These are phyloP conservation scores for Cyclostephanos tholiformis DNA, from an alignment of 108 stramenopile genomes.

Conservation along the genomic window DNA sequence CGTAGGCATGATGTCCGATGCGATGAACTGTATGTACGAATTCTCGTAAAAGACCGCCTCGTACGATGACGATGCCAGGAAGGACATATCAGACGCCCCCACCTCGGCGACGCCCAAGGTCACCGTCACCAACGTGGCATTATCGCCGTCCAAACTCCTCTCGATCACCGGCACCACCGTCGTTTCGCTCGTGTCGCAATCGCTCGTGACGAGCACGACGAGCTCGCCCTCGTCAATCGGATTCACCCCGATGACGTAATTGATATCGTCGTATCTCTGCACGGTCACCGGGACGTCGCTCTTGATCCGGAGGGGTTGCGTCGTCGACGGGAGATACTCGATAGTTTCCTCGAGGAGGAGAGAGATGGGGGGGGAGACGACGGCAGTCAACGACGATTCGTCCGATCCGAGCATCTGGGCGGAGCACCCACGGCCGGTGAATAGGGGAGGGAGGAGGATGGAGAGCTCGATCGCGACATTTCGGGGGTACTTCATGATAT, in stretches of 20 bases:
- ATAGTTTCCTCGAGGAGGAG: conserved; percentile 2
- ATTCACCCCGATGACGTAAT: background rate
- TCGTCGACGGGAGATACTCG: background rate
- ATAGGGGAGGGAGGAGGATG: no score
- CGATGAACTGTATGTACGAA: background rate
- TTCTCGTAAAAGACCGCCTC: conserved; percentile 2
- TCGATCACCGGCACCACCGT: background rate
- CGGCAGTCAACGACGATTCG: background rate
- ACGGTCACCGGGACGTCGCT: conserved; percentile 9
- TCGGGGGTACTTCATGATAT: no score
- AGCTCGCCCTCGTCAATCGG: background rate
- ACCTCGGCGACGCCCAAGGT: background rate
- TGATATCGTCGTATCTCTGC: background rate
- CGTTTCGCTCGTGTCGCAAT: background rate
- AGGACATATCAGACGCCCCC: background rate
- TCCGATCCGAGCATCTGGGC: background rate
- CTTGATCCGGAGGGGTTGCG: conserved; percentile 4
- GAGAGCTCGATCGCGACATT: no score
- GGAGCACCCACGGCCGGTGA: no score
- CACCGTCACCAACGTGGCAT: background rate
- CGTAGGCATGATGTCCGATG: background rate
- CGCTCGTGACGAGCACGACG: background rate
- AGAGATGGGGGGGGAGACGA: background rate
- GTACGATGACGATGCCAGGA: background rate
- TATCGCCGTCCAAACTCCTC: background rate